Evolutionary conservation across 352 stramenopile species (phyloP), one percentile per base, ranked within the genome.

Genomic region (Aphanomyces cochlioides): DNA sequence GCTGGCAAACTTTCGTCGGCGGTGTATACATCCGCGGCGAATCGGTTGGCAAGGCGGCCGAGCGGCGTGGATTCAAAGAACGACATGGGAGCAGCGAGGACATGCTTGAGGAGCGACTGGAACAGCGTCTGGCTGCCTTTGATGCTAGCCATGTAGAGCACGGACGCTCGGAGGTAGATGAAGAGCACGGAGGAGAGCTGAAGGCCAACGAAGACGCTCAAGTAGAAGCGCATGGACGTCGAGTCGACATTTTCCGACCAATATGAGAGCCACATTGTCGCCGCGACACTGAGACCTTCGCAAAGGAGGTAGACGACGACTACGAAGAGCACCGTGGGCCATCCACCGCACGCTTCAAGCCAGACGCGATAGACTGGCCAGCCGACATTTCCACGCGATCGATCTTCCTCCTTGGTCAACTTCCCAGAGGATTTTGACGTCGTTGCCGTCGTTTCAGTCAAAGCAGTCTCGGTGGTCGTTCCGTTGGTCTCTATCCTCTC

Each of bases 11-110:
- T 66, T 66, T 96, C 83, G 75, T 98, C 93, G 7, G 97, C 73
- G 5, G 80, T 92, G 74, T 96, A 89, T 19, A 97, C 83, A 69
- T 98, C 91, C 72, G 85, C 85, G 67, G 76, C 90, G 76, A 98
- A 97, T 7, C 92, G 75, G 74, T 98, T 98, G 8, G 97, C 77
- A 53, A 98, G 92, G 54, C 92, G 75, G 17, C 93, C 93, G 12
- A 89, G 75, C 7, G 93, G 93, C 50, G 89, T 98, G n/a, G 84
- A 89, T 65, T 98, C 92, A 73, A 97, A 97, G 76, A 95, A 98
- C 13, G 78, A 79, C 79, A 96, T 92, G 3, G 88, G 86, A 17
- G 86, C 83, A 39, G 79, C 63, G 21, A 96, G 61, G 7, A 97
- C 72, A n/a, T 72, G 21, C 6, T 56, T 0, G 2, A 87, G 59